These are phyloP conservation scores for Garcia nutans DNA, from an alignment of 345 rosid genomes.

Conservation along the genomic window DNA sequence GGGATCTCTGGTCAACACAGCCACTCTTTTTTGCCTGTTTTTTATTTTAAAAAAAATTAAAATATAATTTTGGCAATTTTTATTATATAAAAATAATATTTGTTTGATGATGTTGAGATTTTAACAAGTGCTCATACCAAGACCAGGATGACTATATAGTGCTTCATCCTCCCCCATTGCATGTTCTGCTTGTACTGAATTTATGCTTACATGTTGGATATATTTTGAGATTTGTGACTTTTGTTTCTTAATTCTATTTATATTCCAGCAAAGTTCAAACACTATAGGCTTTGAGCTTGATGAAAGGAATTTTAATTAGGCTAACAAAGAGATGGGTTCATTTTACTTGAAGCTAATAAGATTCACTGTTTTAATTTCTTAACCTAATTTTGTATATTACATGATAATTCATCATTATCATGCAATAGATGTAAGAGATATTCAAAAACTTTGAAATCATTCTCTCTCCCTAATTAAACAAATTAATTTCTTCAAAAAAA, in stretches of 20 bases:
- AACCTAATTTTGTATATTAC: too few species aligned
- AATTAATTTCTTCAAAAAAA: too few species aligned
- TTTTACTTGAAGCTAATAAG: too few species aligned
- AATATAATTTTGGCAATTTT: not conserved
- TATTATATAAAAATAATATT: not conserved
- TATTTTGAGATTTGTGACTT: slow-evolving; percentile 17
- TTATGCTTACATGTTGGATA: slow-evolving; percentile 28
- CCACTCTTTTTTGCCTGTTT: not conserved
- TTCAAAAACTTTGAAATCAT: too few species aligned
- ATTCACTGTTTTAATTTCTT: too few species aligned
- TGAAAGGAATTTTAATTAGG: slow-evolving; percentile 4
- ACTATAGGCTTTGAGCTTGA: slow-evolving; percentile 6
- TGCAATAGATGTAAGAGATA: too few species aligned
- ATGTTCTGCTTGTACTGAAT: slow-evolving; percentile 32
- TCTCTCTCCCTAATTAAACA: too few species aligned
- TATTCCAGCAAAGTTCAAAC: slow-evolving; percentile 4
- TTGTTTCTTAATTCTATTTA: slow-evolving; percentile 22
- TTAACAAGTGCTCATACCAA: too few species aligned
- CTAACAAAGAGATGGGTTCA: not conserved
- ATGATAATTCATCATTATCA: too few species aligned
- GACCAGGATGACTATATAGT: slow-evolving; percentile 33
- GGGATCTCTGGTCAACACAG: slow-evolving; percentile 26
- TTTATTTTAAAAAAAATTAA: too few species aligned
- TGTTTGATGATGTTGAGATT: not conserved
- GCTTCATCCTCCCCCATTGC: slow-evolving; percentile 42